phyloP scores from a whole-genome alignment of 768 basidiomycete species.

The Panellus pusillus region DNA sequence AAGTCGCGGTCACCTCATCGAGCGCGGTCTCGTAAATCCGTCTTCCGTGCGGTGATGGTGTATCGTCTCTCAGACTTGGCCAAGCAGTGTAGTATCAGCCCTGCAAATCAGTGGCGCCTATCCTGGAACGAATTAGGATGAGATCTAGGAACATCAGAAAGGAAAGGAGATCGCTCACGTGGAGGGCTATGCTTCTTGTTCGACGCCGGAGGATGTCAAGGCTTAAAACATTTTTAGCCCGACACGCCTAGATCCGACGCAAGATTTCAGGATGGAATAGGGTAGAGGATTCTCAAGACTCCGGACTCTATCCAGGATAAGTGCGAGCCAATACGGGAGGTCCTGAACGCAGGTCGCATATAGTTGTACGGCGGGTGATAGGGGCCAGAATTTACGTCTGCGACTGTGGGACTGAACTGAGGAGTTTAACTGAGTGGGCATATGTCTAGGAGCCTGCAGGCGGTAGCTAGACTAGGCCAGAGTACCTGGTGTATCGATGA shows the following conservation, averaged over 20 bases:
- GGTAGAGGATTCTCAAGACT: constrained; percentile 1
- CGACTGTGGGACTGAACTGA: not conserved
- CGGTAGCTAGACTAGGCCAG: not conserved
- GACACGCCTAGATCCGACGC: constrained; percentile 7
- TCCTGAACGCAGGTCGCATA: constrained; percentile 8
- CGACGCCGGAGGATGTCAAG: constrained; percentile 5
- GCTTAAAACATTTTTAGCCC: constrained; percentile 13
- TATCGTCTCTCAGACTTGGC: no score
- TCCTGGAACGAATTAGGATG: not conserved
- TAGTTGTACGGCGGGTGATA: not conserved
- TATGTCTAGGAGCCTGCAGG: not conserved
- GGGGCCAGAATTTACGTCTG: not conserved
- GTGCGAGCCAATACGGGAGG: not conserved
- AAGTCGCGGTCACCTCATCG: no score
- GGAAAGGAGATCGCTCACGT: constrained; percentile 4
- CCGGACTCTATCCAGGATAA: not conserved
- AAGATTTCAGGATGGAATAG: constrained; percentile 6
- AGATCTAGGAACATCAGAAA: not conserved
- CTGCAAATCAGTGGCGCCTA: not conserved
- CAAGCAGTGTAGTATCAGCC: no score
- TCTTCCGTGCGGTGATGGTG: no score
- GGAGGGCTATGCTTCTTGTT: constrained; percentile 2
- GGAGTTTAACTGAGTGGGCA: no score
- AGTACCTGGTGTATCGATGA: not conserved
- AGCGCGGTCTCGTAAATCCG: no score